phyloP scores from a whole-genome alignment of 352 stramenopile species.

The Phytophthora rubi region DNA sequence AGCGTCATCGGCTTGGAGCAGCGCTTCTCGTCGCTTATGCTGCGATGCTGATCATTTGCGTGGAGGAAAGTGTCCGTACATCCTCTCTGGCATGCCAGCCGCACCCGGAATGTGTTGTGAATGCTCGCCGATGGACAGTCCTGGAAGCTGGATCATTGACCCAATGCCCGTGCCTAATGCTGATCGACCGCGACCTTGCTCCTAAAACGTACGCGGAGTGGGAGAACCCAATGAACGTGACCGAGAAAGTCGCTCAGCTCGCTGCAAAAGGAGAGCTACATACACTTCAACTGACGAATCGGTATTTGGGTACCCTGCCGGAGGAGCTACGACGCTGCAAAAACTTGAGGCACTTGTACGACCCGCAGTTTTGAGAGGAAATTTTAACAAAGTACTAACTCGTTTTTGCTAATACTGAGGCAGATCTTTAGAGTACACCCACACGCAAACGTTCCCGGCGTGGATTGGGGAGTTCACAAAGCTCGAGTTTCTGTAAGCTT shows the following conservation, averaged over 20 bases:
- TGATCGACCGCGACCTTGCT: neutral
- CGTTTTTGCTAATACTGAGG: too few relatives aligned
- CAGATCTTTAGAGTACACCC: slow-evolving; percentile 33
- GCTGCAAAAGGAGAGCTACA: neutral
- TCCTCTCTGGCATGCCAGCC: neutral
- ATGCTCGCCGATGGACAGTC: neutral
- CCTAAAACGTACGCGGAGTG: neutral
- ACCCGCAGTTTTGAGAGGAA: slow-evolving; percentile 22
- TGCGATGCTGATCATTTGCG: neutral
- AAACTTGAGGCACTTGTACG: neutral
- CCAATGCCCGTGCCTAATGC: neutral
- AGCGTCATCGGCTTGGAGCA: neutral
- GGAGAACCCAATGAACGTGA: neutral
- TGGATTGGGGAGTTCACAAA: slow-evolving; percentile 28
- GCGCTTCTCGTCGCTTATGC: neutral
- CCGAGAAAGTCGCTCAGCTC: neutral
- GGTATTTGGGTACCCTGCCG: slow-evolving; percentile 26
- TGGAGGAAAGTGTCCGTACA: slow-evolving; percentile 1
- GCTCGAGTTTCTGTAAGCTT: slow-evolving; percentile 40
- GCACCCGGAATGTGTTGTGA: neutral
- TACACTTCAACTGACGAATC: slow-evolving; percentile 20
- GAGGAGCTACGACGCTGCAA: slow-evolving; percentile 17
- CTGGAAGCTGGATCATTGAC: neutral
- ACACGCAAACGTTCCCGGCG: slow-evolving; percentile 13
- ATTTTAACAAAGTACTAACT: neutral